These are phyloP conservation scores for Sarocladiaceae sp. DNA, from an alignment of 2,329 filamentous ascomycete species.

Conservation along the genomic window DNA sequence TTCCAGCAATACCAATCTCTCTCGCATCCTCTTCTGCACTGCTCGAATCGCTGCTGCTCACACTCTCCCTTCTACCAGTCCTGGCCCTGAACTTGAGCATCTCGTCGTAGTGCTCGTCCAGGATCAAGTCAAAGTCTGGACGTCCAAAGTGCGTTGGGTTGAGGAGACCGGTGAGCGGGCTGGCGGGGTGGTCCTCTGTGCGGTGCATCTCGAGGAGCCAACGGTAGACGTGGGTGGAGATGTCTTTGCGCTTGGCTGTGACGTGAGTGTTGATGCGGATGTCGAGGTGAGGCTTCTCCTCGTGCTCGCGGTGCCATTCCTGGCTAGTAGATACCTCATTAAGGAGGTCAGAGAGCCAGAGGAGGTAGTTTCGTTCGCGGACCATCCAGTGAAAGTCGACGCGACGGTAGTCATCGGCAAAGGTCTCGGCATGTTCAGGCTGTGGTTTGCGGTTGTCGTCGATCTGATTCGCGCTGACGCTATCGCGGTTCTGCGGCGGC, in stretches of 20 bases:
- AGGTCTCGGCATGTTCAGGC: slow-evolving; percentile 18
- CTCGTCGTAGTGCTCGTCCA: slow-evolving; percentile 50
- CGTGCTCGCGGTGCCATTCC: slow-evolving; percentile 31
- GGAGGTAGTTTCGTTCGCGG: slow-evolving; percentile 49
- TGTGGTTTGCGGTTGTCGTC: slow-evolving; percentile 15
- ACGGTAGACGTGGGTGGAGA: slow-evolving; percentile 51
- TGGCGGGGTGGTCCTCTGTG: slow-evolving; percentile 45
- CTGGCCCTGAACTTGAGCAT: slow-evolving; percentile 32
- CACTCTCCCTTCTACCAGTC: slow-evolving; percentile 6
- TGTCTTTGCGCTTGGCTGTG: slow-evolving; percentile 48
- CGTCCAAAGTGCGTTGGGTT: slow-evolving; percentile 51
- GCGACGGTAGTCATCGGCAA: slow-evolving; percentile 38
- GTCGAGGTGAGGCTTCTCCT: slow-evolving; percentile 37
- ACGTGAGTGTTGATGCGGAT: slow-evolving; percentile 54
- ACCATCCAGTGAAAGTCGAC: slow-evolving; percentile 60
- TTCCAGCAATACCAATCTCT: slow-evolving; percentile 8
- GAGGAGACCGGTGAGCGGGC: slow-evolving; percentile 48
- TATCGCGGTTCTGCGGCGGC: background rate
- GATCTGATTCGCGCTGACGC: slow-evolving; percentile 11
- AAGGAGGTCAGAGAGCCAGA: slow-evolving; percentile 54
- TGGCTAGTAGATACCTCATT: slow-evolving; percentile 41
- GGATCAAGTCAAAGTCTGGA: slow-evolving; percentile 48
- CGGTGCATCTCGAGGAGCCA: slow-evolving; percentile 54
- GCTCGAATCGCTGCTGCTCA: background rate
- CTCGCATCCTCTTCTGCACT: slow-evolving; percentile 12